Percentiles rank a stretch among this genome's conserved stretches.
Evolutionary conservation across 306 rosid genomes (phyloP).

Genomic region (Nissolia schottii): DNA sequence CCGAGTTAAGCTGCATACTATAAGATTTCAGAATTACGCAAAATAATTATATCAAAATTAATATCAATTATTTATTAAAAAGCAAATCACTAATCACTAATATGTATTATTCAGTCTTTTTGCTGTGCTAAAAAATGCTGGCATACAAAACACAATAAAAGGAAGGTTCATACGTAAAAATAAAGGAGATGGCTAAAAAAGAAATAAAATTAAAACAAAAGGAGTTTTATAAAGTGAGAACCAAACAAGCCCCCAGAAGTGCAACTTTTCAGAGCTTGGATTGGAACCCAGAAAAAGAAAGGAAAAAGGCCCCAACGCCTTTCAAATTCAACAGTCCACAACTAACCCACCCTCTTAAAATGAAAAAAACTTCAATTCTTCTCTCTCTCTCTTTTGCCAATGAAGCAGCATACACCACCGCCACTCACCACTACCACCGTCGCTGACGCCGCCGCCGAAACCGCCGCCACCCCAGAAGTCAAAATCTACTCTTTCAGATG

Average conservation of each 20-base stretch:
- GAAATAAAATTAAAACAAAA: background rate
- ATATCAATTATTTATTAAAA: too few species aligned
- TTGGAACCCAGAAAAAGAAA: background rate
- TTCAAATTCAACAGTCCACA: background rate
- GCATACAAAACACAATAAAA: too few species aligned
- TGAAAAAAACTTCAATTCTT: background rate
- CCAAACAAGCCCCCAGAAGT: background rate
- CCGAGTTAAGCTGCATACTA: too few species aligned
- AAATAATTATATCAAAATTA: too few species aligned
- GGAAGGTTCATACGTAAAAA: too few species aligned
- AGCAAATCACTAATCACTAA: too few species aligned
- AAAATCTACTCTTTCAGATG: constrained; percentile 42
- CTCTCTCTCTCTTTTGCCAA: constrained; percentile 16
- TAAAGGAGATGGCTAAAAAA: too few species aligned
- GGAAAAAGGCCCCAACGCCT: background rate
- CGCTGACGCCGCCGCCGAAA: background rate
- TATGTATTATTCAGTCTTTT: too few species aligned
- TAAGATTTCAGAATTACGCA: too few species aligned
- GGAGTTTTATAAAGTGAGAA: background rate
- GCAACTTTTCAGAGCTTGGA: background rate
- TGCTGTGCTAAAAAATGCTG: too few species aligned
- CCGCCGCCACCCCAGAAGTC: constrained; percentile 31
- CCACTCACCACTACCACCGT: constrained; percentile 14
- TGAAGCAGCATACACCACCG: constrained; percentile 46
- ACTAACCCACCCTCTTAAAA: background rate